Percentiles rank a stretch among this genome's conserved stretches.
Conservation (phyloP, 345 rosid genomes). For the Eucalyptus tenuipes region DNA sequence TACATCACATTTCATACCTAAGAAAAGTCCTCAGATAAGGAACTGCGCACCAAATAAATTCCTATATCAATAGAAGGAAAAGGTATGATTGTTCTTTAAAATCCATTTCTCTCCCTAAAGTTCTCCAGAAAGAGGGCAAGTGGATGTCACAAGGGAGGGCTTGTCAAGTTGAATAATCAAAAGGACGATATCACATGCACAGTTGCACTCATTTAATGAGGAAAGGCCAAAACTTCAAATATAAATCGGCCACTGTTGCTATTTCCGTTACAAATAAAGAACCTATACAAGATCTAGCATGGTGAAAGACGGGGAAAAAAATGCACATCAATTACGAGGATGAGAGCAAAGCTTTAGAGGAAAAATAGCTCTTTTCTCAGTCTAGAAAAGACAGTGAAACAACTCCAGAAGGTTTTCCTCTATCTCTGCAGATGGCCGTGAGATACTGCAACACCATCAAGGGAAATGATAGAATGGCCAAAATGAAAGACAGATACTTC, state of each 20-base stretch:
- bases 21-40: not conserved
- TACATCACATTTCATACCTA: not conserved
- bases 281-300: not conserved
- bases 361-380: not conserved
- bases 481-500: conserved; percentile 2
- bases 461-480: not conserved
- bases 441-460: not conserved
- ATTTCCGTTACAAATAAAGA: not conserved
- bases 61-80: not conserved
- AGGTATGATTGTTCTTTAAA: not conserved
- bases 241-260: not conserved
- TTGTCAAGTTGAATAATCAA: not conserved
- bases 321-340: not conserved
- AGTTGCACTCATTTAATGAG: not conserved
- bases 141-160: not conserved
- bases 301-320: not conserved
- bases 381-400: not conserved
- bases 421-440: not conserved
- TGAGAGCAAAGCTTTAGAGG: not conserved
- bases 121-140: not conserved
- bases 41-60: not conserved
- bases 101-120: not conserved
- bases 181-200: not conserved
- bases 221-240: not conserved
- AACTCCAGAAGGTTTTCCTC: not conserved